Conservation (phyloP, 805 yeast genomes). For the Debaryomyces prosopidis region DNA sequence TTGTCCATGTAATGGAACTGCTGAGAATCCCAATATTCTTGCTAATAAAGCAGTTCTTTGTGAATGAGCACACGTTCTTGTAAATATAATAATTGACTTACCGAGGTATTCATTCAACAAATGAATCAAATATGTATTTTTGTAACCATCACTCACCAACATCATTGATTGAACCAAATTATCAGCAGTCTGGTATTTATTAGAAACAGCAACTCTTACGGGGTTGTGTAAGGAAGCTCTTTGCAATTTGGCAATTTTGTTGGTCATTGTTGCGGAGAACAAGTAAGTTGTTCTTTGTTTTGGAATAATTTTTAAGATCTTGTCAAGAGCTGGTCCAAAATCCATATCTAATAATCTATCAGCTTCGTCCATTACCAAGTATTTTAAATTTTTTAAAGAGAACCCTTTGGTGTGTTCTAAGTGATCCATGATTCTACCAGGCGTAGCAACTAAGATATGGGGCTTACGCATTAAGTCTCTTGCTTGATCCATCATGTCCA, state of each 20-base stretch:
- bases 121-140: constrained; percentile 83
- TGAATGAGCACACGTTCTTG: constrained; percentile 93
- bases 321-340: constrained; percentile 91
- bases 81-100: constrained; percentile 84
- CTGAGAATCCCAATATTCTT: constrained; percentile 78
- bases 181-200: constrained; percentile 89
- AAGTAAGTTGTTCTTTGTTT: constrained; percentile 78
- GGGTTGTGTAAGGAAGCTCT: constrained; percentile 89
- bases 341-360: constrained; percentile 95
- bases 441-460: constrained; percentile 93
- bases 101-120: constrained; percentile 81
- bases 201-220: constrained; percentile 85
- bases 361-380: constrained; percentile 94
- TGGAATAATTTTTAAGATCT: constrained; percentile 82
- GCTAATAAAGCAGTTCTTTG: constrained; percentile 85
- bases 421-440: constrained; percentile 92
- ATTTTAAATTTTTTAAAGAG: constrained; percentile 72
- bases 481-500: constrained; percentile 98
- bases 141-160: constrained; percentile 90
- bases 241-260: constrained; percentile 91
- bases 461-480: constrained; percentile 92
- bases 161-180: constrained; percentile 86
- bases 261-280: constrained; percentile 97
- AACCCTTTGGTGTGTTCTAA: constrained; percentile 91
- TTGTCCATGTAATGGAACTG: constrained; percentile 95